Evolutionary conservation across 768 basidiomycete genomes (phyloP).

Genomic region (Psilocybe cyanescens): DNA sequence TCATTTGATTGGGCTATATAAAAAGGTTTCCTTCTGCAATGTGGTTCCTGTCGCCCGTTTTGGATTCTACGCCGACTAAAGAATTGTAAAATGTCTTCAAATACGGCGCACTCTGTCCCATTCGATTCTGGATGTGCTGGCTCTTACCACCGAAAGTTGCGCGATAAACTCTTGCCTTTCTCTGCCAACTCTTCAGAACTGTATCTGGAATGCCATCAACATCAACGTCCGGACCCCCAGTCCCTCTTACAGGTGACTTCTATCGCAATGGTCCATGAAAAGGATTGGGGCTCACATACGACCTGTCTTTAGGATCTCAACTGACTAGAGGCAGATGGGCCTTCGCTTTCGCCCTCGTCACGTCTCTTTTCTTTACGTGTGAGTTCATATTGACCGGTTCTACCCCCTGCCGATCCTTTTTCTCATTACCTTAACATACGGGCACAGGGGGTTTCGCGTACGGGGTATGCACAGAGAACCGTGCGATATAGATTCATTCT

Average conservation of each 20-base stretch:
- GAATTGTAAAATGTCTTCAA: conserved; percentile 4
- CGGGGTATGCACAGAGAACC: conserved; percentile 43
- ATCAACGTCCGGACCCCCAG: not conserved
- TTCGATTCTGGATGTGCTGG: not conserved
- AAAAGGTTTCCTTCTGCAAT: conserved; percentile 4
- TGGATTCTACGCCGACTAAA: not conserved
- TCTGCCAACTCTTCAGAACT: not conserved
- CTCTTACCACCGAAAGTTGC: not conserved
- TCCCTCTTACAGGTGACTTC: conserved; percentile 23
- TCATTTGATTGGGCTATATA: conserved; percentile 14
- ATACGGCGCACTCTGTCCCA: not conserved
- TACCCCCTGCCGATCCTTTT: not conserved
- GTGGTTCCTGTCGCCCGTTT: not conserved
- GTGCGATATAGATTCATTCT: not conserved
- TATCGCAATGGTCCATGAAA: not conserved
- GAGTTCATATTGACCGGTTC: conserved; percentile 20
- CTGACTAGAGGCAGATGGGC: conserved; percentile 49
- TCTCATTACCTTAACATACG: conserved; percentile 1
- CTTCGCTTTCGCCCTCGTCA: conserved; percentile 70
- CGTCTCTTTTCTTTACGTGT: conserved; percentile 79
- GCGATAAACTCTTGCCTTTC: not conserved
- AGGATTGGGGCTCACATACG: not conserved
- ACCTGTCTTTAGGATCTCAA: conserved; percentile 37
- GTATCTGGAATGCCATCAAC: not conserved
- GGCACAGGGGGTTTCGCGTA: conserved; percentile 67